Base-by-base conservation (phyloP, 257 asterid genomes). In the Forsythia viridissima region DNA sequence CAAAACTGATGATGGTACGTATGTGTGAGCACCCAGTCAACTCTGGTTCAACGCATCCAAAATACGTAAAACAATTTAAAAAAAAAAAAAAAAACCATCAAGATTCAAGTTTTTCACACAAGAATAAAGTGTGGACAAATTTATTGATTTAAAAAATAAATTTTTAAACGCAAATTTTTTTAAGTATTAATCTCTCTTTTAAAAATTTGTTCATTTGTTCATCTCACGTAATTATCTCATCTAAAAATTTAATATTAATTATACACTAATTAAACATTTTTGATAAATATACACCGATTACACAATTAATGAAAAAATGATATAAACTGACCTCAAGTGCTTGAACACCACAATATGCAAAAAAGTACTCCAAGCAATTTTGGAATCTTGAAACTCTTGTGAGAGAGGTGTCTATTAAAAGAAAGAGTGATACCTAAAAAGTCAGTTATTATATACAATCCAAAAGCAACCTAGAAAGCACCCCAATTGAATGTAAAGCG, bases 1-100 rank as follows among this genome's bases (percentile, higher is more conserved):
- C 93, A 88, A 76, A 84, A 93, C 68, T 93, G 94, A 79, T 93
- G 97, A 84, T 93, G 97, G 87, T 84, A 87, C 75, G 97, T 88
- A 52, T 92, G 98, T 70, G 93, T 93, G 77, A 96, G 90, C 88
- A 93, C 98, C 96, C 98, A 93, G 30, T 88, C 91, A 76, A 92
- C 89, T 75, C 97, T 24, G 98, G 79, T 77, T 80, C 24, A 97
- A 95, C 97, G 74, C 67, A 77, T 42, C 9, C 15, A 48, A 18
- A 41, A 6, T 9, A 1, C 70, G 24, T 24, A 24, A 24, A 24
- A 24, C 24, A 72, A 42, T 24, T 24, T 34, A 24, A 24, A 24
- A 24, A 24, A 39, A 24, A 24, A 24, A 24, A 24, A 24, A 24
- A 24, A 24, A 24, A 24, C 52, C 46, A 24, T 37, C 13, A 12